Evolutionary conservation across 257 asterid genomes (phyloP).

Genomic region (Solanum rostratum): DNA sequence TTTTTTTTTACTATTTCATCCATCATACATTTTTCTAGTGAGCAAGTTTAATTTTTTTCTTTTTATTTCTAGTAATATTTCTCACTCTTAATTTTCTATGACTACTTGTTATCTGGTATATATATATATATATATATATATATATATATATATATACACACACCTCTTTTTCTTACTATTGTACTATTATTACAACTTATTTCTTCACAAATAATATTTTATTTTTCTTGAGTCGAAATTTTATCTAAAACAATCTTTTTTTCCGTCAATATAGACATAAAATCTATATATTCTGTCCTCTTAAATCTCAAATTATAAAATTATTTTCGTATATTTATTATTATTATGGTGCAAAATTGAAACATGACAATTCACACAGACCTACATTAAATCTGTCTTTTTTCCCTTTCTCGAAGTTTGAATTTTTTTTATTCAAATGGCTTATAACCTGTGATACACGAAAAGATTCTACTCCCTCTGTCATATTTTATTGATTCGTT

Average conservation of each 20-base stretch:
- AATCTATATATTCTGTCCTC: fast-evolving
- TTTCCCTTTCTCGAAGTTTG: neutral
- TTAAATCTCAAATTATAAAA: neutral
- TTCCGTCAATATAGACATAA: neutral
- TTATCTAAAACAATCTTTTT: neutral
- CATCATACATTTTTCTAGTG: too few species aligned
- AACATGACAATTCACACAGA: neutral
- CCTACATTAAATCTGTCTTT: neutral
- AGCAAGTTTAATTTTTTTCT: too few species aligned
- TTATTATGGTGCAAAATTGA: neutral
- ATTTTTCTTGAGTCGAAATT: neutral
- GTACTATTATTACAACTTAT: too few species aligned
- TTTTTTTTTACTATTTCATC: too few species aligned
- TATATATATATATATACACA: too few species aligned
- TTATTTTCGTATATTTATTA: neutral
- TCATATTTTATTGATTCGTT: too few species aligned
- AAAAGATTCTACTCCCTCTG: neutral
- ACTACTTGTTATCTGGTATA: neutral
- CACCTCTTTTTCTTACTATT: neutral
- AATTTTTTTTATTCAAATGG: neutral
- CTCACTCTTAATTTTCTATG: neutral
- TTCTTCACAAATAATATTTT: neutral
- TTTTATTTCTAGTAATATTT: neutral
- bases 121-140: too few species aligned
- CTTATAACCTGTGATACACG: neutral